A percentile compares a stretch with the other conserved stretches of the same genome.
phyloP scores from a whole-genome alignment of 129 eudicot genomes.

The Chrysanthemum makinoi region DNA sequence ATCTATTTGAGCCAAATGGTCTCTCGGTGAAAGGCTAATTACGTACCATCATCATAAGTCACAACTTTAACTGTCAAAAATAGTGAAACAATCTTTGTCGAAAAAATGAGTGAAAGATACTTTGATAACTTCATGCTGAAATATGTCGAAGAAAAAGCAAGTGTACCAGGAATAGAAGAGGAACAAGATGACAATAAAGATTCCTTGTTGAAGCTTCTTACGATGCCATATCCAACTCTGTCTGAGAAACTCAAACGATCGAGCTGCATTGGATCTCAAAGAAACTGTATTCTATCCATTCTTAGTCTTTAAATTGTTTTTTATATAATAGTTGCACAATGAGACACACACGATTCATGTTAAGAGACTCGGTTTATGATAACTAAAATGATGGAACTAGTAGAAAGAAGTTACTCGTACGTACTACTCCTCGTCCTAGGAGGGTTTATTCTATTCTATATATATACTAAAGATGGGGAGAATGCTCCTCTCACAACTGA shows the following conservation, averaged over 20 bases:
- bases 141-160: slow-evolving; percentile 45
- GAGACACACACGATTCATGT: too few relatives aligned
- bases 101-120: slow-evolving; percentile 57
- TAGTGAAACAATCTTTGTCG: not conserved
- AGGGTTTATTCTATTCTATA: too few relatives aligned
- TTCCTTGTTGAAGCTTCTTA: slow-evolving; percentile 56
- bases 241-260: slow-evolving; percentile 47
- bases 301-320: too few relatives aligned
- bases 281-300: slow-evolving; percentile 45
- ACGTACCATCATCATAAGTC: not conserved
- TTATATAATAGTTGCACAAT: too few relatives aligned
- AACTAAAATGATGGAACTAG: too few relatives aligned
- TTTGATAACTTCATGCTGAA: slow-evolving; percentile 64
- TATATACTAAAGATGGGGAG: too few relatives aligned
- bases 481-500: too few relatives aligned
- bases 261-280: slow-evolving; percentile 72
- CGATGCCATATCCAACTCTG: slow-evolving; percentile 47
- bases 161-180: slow-evolving; percentile 14
- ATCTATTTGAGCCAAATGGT: not conserved
- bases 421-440: too few relatives aligned
- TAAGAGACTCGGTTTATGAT: too few relatives aligned
- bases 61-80: not conserved
- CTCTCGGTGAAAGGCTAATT: not conserved
- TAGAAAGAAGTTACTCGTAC: too few relatives aligned
- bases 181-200: slow-evolving; percentile 27